Conservation (phyloP, 1,284 basidiomycete species). For the Naganishia sp. region DNA sequence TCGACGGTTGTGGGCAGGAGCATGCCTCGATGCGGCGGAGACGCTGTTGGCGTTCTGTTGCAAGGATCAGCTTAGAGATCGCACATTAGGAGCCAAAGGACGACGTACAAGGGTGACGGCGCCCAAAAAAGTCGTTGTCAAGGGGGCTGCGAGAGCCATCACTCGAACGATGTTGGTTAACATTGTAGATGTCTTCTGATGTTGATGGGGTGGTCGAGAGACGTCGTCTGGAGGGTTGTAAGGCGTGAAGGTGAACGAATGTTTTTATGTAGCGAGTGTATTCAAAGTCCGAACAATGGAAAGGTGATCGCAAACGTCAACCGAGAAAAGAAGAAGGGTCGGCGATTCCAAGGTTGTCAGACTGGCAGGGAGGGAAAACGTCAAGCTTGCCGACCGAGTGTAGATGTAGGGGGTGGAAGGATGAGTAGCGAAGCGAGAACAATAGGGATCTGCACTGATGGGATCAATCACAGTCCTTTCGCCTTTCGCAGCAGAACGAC, state of each 20-base stretch:
- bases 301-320: not conserved
- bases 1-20: conserved; percentile 16
- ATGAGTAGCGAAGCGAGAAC: not conserved
- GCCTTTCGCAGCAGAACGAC: conserved; percentile 5
- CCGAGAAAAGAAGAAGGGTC: conserved; percentile 1
- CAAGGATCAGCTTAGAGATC: not conserved
- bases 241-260: conserved; percentile 5
- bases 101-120: conserved; percentile 4
- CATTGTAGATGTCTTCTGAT: conserved; percentile 13
- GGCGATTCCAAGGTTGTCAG: conserved; percentile 5
- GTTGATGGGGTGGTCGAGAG: not conserved
- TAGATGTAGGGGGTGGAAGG: not conserved
- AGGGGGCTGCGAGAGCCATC: conserved; percentile 21
- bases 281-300: conserved; percentile 1
- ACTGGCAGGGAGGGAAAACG: not conserved
- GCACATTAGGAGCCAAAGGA: not conserved
- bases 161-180: conserved; percentile 21
- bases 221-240: not conserved
- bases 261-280: conserved; percentile 26
- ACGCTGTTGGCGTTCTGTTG: conserved; percentile 3
- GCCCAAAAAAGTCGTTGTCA: conserved; percentile 21
- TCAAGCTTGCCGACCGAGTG: not conserved
- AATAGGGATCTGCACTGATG: not conserved
- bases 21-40: conserved; percentile 7
- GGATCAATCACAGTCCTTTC: not conserved